Conservation (phyloP, 306 rosid species). For the Sicyos edulis region DNA sequence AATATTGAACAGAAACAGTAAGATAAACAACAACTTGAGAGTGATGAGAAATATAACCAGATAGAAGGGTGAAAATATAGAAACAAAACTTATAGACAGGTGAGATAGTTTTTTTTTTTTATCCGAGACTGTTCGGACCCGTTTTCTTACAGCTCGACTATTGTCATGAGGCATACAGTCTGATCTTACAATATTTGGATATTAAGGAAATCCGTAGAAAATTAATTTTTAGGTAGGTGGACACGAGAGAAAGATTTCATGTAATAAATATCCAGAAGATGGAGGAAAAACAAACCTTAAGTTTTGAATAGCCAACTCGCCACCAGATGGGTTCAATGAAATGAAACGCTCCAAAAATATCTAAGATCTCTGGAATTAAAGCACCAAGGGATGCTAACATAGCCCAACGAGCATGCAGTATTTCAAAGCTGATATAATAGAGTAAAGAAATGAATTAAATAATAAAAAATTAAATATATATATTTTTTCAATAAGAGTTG, state of each 20-base stretch:
- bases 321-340: constrained; percentile 95
- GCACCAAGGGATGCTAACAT: constrained; percentile 88
- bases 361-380: constrained; percentile 72
- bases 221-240: too few species aligned
- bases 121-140: too few species aligned
- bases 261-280: background rate
- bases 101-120: too few species aligned
- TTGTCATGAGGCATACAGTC: too few species aligned
- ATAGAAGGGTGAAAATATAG: background rate
- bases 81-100: background rate
- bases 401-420: constrained; percentile 98
- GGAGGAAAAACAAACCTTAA: constrained; percentile 45
- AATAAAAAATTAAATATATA: background rate
- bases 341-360: constrained; percentile 69
- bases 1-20: background rate
- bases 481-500: background rate
- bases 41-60: background rate
- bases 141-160: too few species aligned
- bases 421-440: constrained; percentile 60
- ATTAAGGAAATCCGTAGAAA: too few species aligned
- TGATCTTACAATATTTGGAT: too few species aligned
- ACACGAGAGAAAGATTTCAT: constrained; percentile 15
- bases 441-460: constrained; percentile 24
- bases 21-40: constrained; percentile 4
- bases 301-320: constrained; percentile 95